Conservation (phyloP, 257 asterid species). For the Nyctanthes arbortristis region DNA sequence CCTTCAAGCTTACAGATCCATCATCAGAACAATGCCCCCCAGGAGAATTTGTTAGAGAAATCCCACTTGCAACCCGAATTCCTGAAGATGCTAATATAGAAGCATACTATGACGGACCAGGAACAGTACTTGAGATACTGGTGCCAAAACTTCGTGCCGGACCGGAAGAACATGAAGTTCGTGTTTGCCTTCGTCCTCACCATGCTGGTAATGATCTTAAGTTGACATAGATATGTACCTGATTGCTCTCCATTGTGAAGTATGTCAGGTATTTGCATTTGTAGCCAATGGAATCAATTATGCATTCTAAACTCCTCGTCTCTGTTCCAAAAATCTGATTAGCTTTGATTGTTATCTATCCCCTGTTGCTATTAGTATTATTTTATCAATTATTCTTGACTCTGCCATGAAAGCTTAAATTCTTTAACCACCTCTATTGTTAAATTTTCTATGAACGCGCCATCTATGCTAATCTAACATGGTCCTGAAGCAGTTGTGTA, state of each 20-base stretch:
- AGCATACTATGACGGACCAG: conserved; percentile 44
- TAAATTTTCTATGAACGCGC: not conserved
- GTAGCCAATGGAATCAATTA: not conserved
- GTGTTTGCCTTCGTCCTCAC: conserved; percentile 52
- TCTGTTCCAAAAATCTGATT: not conserved
- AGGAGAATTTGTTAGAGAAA: conserved; percentile 50
- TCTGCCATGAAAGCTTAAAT: not conserved
- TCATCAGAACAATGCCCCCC: conserved; percentile 56
- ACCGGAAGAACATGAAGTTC: conserved; percentile 51
- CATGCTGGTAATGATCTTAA: conserved; percentile 46
- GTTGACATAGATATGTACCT: conserved; percentile 27
- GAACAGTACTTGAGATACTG: conserved; percentile 44
- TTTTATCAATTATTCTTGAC: not conserved
- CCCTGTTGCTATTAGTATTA: conserved; percentile 18
- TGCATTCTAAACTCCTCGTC: conserved; percentile 13
- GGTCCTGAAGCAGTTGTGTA: not conserved
- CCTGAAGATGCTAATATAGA: conserved; percentile 56
- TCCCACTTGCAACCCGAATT: conserved; percentile 44
- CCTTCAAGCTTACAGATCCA: conserved; percentile 43
- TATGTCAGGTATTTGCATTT: conserved; percentile 11
- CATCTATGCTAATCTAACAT: not conserved
- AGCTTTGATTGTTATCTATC: conserved; percentile 22
- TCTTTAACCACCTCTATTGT: not conserved
- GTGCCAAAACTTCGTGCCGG: conserved; percentile 50
- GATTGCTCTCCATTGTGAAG: conserved; percentile 8